phyloP scores from a whole-genome alignment of 306 rosid species.

The Dryas alaskensis region DNA sequence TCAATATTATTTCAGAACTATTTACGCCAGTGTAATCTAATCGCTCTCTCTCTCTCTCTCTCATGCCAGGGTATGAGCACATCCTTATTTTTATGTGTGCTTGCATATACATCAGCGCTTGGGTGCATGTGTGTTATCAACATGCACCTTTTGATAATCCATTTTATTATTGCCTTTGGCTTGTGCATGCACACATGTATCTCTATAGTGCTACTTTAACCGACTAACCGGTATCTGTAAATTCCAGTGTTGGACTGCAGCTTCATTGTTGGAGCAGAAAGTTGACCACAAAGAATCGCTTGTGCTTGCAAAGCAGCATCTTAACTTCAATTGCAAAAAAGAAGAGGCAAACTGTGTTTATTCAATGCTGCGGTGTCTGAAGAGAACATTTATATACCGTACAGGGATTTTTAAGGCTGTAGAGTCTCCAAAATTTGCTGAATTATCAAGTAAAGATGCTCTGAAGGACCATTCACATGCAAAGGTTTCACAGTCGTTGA shows the following conservation, averaged over 20 bases:
- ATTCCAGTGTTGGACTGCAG: conserved; percentile 80
- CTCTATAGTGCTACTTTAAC: background rate
- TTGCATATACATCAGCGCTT: background rate
- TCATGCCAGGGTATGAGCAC: background rate
- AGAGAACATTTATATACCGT: conserved; percentile 46
- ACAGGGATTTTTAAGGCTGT: conserved; percentile 29
- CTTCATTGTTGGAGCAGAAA: conserved; percentile 55
- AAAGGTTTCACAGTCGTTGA: conserved; percentile 14
- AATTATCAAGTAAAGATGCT: conserved; percentile 10
- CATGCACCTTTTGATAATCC: no score
- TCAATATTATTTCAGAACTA: no score
- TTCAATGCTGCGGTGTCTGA: conserved; percentile 68
- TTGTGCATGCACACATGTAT: background rate
- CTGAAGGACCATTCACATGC: conserved; percentile 15
- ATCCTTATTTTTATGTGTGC: background rate
- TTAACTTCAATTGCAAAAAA: conserved; percentile 61
- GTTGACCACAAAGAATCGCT: conserved; percentile 55
- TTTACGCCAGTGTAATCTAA: no score
- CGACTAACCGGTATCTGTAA: conserved; percentile 14
- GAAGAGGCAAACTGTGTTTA: conserved; percentile 52
- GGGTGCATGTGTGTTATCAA: no score
- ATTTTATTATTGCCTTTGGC: background rate
- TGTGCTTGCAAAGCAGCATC: conserved; percentile 56
- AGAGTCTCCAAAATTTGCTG: conserved; percentile 31
- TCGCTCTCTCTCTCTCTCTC: no score